These are phyloP conservation scores for Venturia aucupariae DNA, from an alignment of 2,329 filamentous ascomycete genomes.

Conservation along the genomic window DNA sequence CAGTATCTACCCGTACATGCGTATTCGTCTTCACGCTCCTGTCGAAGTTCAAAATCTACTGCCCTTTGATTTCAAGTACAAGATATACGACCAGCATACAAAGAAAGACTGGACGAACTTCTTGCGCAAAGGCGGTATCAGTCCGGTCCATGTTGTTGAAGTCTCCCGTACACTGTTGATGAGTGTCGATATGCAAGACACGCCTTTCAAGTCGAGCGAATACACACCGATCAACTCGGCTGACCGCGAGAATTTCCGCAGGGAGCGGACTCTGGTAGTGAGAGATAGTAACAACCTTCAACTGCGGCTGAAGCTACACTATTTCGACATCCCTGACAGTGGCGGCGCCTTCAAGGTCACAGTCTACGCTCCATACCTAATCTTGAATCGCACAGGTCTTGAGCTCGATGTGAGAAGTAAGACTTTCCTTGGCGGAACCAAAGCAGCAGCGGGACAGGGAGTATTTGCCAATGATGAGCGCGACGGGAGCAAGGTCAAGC, in stretches of 20 bases:
- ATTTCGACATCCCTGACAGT: slow-evolving; percentile 80
- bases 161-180: slow-evolving; percentile 85
- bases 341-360: slow-evolving; percentile 95
- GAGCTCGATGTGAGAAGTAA: slow-evolving; percentile 83
- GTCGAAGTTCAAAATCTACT: slow-evolving; percentile 90
- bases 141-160: slow-evolving; percentile 94
- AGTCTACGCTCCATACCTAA: slow-evolving; percentile 87
- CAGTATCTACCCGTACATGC: slow-evolving; percentile 86
- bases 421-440: slow-evolving; percentile 74
- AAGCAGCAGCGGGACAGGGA: slow-evolving; percentile 72
- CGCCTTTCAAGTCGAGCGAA: slow-evolving; percentile 85
- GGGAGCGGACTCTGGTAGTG: slow-evolving; percentile 68
- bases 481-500: slow-evolving; percentile 63
- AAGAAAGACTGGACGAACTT: slow-evolving; percentile 99
- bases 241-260: slow-evolving; percentile 75
- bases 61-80: slow-evolving; percentile 97
- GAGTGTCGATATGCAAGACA: slow-evolving; percentile 95
- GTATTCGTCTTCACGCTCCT: slow-evolving; percentile 79
- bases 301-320: slow-evolving; percentile 78
- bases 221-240: slow-evolving; percentile 96
- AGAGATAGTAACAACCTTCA: slow-evolving; percentile 77
- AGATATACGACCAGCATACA: slow-evolving; percentile 97
- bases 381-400: slow-evolving; percentile 90
- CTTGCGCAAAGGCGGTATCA: slow-evolving; percentile 88
- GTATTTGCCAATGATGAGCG: slow-evolving; percentile 46